These are phyloP conservation scores for Ceratobasidium sp. DNA, from an alignment of 1,284 basidiomycete genomes.

Conservation along the genomic window DNA sequence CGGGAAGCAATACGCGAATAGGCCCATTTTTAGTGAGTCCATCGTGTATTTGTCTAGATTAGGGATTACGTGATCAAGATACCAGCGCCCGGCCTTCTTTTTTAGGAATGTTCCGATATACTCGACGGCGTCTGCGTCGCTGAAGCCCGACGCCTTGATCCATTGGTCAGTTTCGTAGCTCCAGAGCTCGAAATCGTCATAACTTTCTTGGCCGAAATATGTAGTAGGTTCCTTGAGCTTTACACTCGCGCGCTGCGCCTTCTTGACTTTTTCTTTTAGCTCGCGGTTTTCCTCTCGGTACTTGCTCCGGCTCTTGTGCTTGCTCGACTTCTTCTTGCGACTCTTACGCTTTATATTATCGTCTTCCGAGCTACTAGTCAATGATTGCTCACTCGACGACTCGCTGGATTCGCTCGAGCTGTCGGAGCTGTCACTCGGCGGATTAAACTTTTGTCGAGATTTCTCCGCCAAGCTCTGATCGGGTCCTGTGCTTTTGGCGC, in stretches of 20 bases:
- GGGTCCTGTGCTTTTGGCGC: neutral
- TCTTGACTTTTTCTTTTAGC: neutral
- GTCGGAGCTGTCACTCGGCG: constrained; percentile 2
- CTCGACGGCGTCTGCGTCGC: neutral
- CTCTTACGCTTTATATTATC: neutral
- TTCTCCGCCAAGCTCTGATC: neutral
- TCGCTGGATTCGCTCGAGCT: neutral
- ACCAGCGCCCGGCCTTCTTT: constrained; percentile 24
- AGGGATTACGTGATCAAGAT: constrained; percentile 26
- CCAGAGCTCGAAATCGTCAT: constrained; percentile 33
- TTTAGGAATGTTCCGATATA: constrained; percentile 30
- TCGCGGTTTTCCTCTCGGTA: neutral
- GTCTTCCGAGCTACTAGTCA: no score
- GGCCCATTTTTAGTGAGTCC: neutral
- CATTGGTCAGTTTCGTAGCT: constrained; percentile 23
- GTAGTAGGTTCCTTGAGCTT: neutral
- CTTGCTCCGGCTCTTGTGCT: neutral
- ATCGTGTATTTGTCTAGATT: constrained; percentile 18
- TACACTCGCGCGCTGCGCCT: neutral
- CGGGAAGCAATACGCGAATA: constrained; percentile 66
- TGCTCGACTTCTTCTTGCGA: neutral
- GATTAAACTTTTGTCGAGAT: neutral
- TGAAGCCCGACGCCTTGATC: constrained; percentile 14
- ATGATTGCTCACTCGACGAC: no score
- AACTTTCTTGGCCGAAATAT: constrained; percentile 27